These are phyloP conservation scores for Stachybotrys chlorohalonatus DNA, from an alignment of 2,329 filamentous ascomycete genomes.

Conservation along the genomic window DNA sequence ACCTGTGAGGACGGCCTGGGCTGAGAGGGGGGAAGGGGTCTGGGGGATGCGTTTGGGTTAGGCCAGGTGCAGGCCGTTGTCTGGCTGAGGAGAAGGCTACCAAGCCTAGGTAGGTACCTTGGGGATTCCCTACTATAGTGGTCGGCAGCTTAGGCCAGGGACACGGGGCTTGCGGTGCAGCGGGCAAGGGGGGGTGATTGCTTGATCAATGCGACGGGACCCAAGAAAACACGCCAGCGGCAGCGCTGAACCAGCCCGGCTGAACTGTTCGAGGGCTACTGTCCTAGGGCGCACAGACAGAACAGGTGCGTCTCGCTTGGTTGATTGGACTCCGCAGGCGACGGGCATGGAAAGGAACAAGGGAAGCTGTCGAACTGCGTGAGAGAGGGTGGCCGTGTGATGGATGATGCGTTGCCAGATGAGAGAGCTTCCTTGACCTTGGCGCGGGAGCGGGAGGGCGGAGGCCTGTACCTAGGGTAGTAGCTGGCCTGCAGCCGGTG, in stretches of 20 bases:
- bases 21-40: not conserved
- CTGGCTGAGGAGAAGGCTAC: not conserved
- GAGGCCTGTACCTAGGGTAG: not conserved
- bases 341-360: not conserved
- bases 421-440: not conserved
- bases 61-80: not conserved
- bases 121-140: not conserved
- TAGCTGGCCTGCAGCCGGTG: not conserved
- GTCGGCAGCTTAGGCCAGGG: conserved; percentile 4
- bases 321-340: not conserved
- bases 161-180: not conserved
- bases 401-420: not conserved
- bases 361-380: not conserved
- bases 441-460: not conserved
- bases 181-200: not conserved
- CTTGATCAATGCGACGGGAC: conserved; percentile 1
- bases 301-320: not conserved
- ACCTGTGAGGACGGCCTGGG: not conserved
- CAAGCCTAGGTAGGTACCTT: no score
- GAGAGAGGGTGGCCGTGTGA: not conserved
- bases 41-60: not conserved
- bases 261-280: conserved; percentile 3
- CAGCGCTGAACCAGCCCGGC: conserved; percentile 20
- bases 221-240: conserved; percentile 2
- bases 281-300: not conserved